Evolutionary conservation across 1,284 basidiomycete species (phyloP).

Genomic region (Cutaneotrichosporon mucoides): DNA sequence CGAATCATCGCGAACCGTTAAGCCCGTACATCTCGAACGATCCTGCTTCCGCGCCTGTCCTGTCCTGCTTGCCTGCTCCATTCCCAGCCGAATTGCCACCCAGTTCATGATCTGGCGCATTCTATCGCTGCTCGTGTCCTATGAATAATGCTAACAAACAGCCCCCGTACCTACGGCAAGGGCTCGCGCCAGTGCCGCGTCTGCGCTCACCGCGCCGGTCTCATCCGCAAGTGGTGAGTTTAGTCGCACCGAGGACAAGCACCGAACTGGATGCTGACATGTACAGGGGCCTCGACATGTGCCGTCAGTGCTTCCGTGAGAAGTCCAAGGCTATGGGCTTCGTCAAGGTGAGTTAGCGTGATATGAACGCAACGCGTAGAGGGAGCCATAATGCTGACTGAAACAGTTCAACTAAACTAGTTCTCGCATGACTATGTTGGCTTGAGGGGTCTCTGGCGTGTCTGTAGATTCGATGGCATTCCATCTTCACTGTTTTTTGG

Average conservation of each 20-base stretch:
- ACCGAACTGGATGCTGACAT: too few species aligned
- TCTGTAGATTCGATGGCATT: constrained; percentile 22
- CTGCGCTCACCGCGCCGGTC: constrained; percentile 92
- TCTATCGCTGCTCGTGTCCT: too few species aligned
- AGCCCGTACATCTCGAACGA: too few species aligned
- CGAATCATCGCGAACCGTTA: background rate
- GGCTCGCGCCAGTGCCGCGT: constrained; percentile 93
- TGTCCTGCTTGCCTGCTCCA: too few species aligned
- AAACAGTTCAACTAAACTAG: constrained; percentile 35
- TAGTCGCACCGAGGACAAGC: too few species aligned
- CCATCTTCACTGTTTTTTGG: constrained; percentile 9
- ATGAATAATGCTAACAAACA: constrained; percentile 3
- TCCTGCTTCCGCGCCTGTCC: too few species aligned
- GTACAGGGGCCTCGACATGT: constrained; percentile 39
- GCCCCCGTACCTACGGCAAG: constrained; percentile 91
- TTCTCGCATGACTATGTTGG: constrained; percentile 10
- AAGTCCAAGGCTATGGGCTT: constrained; percentile 87
- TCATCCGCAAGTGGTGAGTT: constrained; percentile 58
- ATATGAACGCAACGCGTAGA: too few species aligned
- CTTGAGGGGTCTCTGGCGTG: constrained; percentile 12
- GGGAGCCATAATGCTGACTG: constrained; percentile 4
- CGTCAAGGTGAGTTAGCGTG: constrained; percentile 65
- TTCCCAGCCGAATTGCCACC: too few species aligned
- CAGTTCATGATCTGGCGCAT: too few species aligned
- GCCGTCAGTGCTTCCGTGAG: constrained; percentile 98